Evolutionary conservation across 2,329 filamentous ascomycete species (phyloP).

Genomic region (Lomentospora prolificans): DNA sequence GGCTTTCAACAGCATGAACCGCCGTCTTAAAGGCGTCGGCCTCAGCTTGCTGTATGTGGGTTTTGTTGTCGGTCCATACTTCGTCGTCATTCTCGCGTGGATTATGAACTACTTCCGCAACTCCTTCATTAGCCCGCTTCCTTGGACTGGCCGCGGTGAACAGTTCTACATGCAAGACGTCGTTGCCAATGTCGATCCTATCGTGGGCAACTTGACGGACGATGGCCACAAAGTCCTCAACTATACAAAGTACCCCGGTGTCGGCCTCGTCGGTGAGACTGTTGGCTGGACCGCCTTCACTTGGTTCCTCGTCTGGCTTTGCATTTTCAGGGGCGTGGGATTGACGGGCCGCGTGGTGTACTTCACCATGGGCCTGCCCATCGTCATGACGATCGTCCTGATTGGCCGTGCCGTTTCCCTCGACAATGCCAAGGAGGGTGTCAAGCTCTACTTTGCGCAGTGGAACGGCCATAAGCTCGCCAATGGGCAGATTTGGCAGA

Average conservation of each 20-base stretch:
- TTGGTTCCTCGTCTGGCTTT: constrained; percentile 50
- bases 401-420: constrained; percentile 44
- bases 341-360: constrained; percentile 49
- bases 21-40: constrained; percentile 42
- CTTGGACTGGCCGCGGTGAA: constrained; percentile 39
- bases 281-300: constrained; percentile 49
- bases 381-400: constrained; percentile 45
- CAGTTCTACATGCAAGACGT: constrained; percentile 43
- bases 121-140: constrained; percentile 43
- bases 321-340: constrained; percentile 48
- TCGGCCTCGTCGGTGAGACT: constrained; percentile 41
- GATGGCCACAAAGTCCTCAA: constrained; percentile 27
- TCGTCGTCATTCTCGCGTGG: constrained; percentile 46
- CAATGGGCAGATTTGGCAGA: constrained; percentile 45
- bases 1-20: constrained; percentile 42
- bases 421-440: constrained; percentile 40
- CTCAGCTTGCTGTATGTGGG: constrained; percentile 41
- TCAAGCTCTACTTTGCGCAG: constrained; percentile 35
- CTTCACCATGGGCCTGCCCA: constrained; percentile 52
- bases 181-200: constrained; percentile 34
- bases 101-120: constrained; percentile 50
- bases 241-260: constrained; percentile 37
- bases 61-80: constrained; percentile 47
- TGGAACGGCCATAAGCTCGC: constrained; percentile 40
- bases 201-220: constrained; percentile 25